Percentiles rank a stretch among this genome's conserved stretches.
These are phyloP conservation scores for Pythium monospermum DNA, from an alignment of 352 stramenopile species.

Conservation along the genomic window DNA sequence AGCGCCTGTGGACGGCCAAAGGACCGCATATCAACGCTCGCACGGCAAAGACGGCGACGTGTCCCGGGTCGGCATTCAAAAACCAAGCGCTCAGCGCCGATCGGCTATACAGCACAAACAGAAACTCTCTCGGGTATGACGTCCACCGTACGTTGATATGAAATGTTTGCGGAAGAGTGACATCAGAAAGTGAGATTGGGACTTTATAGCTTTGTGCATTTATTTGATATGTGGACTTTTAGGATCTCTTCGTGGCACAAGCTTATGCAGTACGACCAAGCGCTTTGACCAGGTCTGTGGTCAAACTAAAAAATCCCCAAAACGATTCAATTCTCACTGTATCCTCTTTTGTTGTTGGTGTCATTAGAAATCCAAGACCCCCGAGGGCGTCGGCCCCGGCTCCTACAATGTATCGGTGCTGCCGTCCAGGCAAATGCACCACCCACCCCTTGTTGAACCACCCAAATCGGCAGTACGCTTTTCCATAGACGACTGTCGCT, in stretches of 20 bases:
- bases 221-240: not conserved
- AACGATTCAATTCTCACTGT: not conserved
- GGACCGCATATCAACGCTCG: slow-evolving; percentile 39
- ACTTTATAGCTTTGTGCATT: too few relatives aligned
- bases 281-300: slow-evolving; percentile 50
- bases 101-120: slow-evolving; percentile 62
- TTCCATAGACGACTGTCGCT: not conserved
- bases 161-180: too few relatives aligned
- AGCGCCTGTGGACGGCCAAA: slow-evolving; percentile 42
- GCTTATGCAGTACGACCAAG: slow-evolving; percentile 60
- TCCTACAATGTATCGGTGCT: slow-evolving; percentile 40
- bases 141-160: slow-evolving; percentile 48
- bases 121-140: slow-evolving; percentile 54
- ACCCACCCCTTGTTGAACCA: slow-evolving; percentile 9
- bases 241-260: slow-evolving; percentile 63
- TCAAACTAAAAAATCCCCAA: not conserved
- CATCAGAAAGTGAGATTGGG: too few relatives aligned
- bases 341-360: too few relatives aligned
- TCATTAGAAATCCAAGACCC: slow-evolving; percentile 39
- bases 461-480: slow-evolving; percentile 8
- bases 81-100: slow-evolving; percentile 59
- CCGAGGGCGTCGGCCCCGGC: slow-evolving; percentile 43
- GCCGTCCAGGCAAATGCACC: slow-evolving; percentile 10
- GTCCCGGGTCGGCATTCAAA: slow-evolving; percentile 55
- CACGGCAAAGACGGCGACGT: slow-evolving; percentile 46